Evolutionary conservation across 2,329 filamentous ascomycete species (phyloP), one percentile per base, ranked within the genome.

Genomic region (Botryotinia narcissicola): DNA sequence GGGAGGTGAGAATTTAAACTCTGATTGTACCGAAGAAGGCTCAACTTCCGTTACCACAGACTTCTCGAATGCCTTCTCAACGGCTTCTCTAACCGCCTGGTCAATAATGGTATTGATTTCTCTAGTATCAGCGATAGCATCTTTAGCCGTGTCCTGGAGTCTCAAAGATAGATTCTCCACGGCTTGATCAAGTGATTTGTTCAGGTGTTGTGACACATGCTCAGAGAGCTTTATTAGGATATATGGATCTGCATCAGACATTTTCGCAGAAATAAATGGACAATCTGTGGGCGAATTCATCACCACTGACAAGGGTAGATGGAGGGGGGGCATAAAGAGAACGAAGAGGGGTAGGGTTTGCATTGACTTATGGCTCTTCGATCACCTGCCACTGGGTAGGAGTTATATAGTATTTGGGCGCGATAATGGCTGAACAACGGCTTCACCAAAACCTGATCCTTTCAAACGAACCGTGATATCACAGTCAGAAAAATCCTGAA

Each of bases 1-100:
- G 18, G 71, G 37, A 66, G 76, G 73, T 40, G 75, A 76, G 6
- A 77, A 74, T 63, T 77, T 73, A 57, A 77, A 78, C 29, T 73
- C 48, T 20, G 66, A 37, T 46, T 72, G 37, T 37, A 35, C 51
- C 20, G 64, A 48, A 48, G 73, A 25, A 42, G 48, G 18, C 18
- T 75, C 70, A 35, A 67, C 46, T 63, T 71, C 32, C 46, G 69
- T 42, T 20, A 32, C 61, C 37, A 67, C 48, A 22, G 61, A 72
- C 32, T 67, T 72, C 40, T 72, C 70, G 20, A 72, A 44, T 20
- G 69, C 54, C 35, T 71, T 63, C 18, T 76, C 62, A 7, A 71
- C 60, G 4, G 67, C 72, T 59, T 73, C 72, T n/a, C 59, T 62
- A 20, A 70, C 48, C 10, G 60, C 67, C 18, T 73, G 54, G 32